A percentile compares a stretch with the other conserved stretches of the same genome.
phyloP scores from a whole-genome alignment of 78 protist species.

The Pelomyxa schiedti region DNA sequence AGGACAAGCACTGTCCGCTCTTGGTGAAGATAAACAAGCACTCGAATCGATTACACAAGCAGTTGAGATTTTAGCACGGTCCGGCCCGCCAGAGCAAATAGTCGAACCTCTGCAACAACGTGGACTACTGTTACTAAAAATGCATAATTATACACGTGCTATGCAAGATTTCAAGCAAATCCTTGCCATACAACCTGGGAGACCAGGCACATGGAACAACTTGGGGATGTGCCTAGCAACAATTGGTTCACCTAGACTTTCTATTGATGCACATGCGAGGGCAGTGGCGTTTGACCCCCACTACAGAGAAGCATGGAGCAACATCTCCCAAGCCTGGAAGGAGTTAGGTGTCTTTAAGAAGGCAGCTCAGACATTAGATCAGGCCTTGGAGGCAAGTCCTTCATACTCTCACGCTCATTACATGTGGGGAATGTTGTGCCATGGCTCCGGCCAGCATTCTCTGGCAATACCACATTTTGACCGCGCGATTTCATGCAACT shows the following conservation, averaged over 20 bases:
- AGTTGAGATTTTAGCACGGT: neutral
- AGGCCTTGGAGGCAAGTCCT: conserved; percentile 23
- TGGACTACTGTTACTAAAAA: neutral
- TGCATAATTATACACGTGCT: conserved; percentile 35
- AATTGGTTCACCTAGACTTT: conserved; percentile 19
- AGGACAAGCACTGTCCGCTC: conserved; percentile 15
- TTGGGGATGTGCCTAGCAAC: conserved; percentile 34
- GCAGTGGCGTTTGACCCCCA: conserved; percentile 21
- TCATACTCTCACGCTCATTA: conserved; percentile 12
- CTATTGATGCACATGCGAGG: neutral
- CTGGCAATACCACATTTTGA: no score
- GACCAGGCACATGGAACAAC: conserved; percentile 47
- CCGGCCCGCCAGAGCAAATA: no score
- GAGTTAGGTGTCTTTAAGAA: conserved; percentile 22
- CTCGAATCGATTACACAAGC: conserved; percentile 32
- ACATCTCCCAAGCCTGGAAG: conserved; percentile 30
- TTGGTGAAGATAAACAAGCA: conserved; percentile 15
- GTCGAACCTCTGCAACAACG: conserved; percentile 29
- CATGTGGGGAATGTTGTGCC: no score
- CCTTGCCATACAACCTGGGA: neutral
- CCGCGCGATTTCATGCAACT: no score
- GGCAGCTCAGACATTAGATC: conserved; percentile 1
- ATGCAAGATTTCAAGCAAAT: conserved; percentile 22
- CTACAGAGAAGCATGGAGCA: conserved; percentile 28
- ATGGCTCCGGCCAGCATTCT: no score